These are phyloP conservation scores for Chlamydomonas applanata DNA, from an alignment of 139 green algal genomes.

Conservation along the genomic window DNA sequence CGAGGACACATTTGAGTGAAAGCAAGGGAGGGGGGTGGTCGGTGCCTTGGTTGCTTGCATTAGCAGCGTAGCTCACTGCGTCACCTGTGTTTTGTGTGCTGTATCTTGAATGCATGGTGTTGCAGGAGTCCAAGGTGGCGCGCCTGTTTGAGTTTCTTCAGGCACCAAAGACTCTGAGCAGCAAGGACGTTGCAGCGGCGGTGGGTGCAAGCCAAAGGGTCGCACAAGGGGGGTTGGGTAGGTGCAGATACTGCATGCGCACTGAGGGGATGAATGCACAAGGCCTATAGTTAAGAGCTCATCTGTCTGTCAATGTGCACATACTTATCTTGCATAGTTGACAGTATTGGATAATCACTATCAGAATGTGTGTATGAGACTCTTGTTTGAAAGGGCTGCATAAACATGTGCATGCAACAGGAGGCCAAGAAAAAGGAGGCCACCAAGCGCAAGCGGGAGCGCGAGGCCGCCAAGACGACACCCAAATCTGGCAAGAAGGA, in stretches of 20 bases:
- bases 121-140: constrained; percentile 60
- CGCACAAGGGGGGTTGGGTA: not conserved
- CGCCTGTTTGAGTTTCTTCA: constrained; percentile 64
- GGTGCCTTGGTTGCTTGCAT: too few relatives aligned
- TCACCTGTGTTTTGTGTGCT: not conserved
- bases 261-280: too few relatives aligned
- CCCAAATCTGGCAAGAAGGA: constrained; percentile 18
- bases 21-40: too few relatives aligned
- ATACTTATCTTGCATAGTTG: too few relatives aligned
- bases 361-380: too few relatives aligned
- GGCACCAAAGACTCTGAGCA: constrained; percentile 42
- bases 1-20: too few relatives aligned
- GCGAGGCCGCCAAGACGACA: constrained; percentile 27
- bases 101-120: too few relatives aligned
- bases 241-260: not conserved
- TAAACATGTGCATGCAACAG: constrained; percentile 19
- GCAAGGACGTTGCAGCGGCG: constrained; percentile 61
- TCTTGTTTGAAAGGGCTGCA: too few relatives aligned
- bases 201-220: constrained; percentile 23
- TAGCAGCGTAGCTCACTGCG: too few relatives aligned
- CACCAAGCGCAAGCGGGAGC: constrained; percentile 50
- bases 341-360: too few relatives aligned
- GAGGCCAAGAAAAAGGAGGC: constrained; percentile 59
- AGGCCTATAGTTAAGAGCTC: too few relatives aligned
- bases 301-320: too few relatives aligned